Conservation (phyloP, 192 early-diverging fungal genomes). For the Coemansia sp. region DNA sequence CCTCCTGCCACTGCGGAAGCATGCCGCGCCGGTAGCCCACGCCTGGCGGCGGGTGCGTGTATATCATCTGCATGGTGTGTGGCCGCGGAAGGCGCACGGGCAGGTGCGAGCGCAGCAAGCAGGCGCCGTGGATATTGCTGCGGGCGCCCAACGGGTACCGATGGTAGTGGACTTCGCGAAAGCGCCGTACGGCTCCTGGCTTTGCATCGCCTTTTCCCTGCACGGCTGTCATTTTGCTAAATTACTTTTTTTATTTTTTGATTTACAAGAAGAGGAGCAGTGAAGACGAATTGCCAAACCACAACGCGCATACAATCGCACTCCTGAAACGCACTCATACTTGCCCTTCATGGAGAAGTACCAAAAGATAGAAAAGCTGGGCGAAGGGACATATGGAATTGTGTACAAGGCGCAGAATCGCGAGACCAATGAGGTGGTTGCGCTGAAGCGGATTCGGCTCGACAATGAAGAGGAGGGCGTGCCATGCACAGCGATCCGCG, state of each 20-base stretch:
- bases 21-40: conserved; percentile 33
- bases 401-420: conserved; percentile 99
- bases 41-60: conserved; percentile 43
- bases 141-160: conserved; percentile 46
- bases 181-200: conserved; percentile 32
- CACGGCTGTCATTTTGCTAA: not conserved
- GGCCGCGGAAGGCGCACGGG: conserved; percentile 51
- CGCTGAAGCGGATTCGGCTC: conserved; percentile 89
- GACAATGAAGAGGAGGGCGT: conserved; percentile 90
- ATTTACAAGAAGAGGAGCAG: not conserved
- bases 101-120: conserved; percentile 39
- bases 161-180: conserved; percentile 51
- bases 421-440: conserved; percentile 94
- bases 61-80: conserved; percentile 47
- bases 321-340: not conserved
- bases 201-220: conserved; percentile 3
- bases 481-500: conserved; percentile 72
- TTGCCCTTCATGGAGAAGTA: conserved; percentile 59
- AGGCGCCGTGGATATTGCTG: conserved; percentile 49
- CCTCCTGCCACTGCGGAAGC: conserved; percentile 17
- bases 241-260: conserved; percentile 1
- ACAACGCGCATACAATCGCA: not conserved
- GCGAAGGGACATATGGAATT: conserved; percentile 97
- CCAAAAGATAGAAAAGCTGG: conserved; percentile 97
- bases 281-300: no score